Base-by-base conservation (phyloP, 768 basidiomycete species). In the Wakefieldia striispora region DNA sequence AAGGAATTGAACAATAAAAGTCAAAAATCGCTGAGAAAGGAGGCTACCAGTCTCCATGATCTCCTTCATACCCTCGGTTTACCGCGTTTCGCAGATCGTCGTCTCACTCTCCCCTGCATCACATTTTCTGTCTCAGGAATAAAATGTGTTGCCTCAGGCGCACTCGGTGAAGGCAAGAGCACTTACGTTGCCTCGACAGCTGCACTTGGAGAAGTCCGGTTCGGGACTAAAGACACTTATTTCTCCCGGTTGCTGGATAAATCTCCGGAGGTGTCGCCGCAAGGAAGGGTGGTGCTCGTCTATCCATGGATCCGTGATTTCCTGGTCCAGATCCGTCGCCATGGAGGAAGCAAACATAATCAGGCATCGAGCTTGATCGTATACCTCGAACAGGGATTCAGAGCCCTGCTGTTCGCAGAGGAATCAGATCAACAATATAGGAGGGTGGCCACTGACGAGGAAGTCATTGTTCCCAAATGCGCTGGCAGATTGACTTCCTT, bases 391-490 rank as follows among this genome's bases (percentile, higher is more conserved):
- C 49, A 38, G 10, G 48, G 48, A 10, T 55, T 55, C 39, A 40
- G 23, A 17, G 46, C 49, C 7, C 37, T 57, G 3, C 21, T 47
- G 29, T 51, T 57, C 6, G 41, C 24, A 20, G 43, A 56, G 17
- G 49, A 55, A 3, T 45, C 43, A 3, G 10, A 14, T 24, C 42
- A 26, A 4, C 23, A 24, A n/a, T 36, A 56, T 67, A 70, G 58
- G 17, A 59, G 54, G 39, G 26, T 55, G 19, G 51, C 46, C 33
- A n/a, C 53, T 9, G 50, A 39, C 12, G 13, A 3, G 13, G 43
- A 46, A 16, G 51, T 51, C 26, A 1, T 11, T 2, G 36, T 54
- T 41, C 26, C 36, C 2, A 19, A 23, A 12, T 5, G 34, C 26
- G 6, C 6, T 8, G 26, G 6, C 19, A 8, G n/a, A 4, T 19